Evolutionary conservation across 495 filamentous ascomycete genomes (phyloP), one percentile per base, ranked within the genome.

Genomic region (Rhypophila decipiens): DNA sequence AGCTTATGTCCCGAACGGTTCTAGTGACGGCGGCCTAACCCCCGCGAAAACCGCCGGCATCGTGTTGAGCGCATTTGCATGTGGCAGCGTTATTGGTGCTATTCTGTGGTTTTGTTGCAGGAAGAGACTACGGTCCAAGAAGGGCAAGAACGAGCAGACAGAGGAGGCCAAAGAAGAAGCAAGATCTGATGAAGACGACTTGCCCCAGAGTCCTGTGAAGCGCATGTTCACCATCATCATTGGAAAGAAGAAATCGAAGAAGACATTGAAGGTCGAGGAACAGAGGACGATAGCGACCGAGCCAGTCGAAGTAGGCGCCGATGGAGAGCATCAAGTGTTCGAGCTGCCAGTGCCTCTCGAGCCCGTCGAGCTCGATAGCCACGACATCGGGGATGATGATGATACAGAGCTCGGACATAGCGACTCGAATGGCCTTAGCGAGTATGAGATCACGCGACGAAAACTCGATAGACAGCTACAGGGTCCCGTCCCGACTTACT

Each of bases 351-450:
- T 64, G 10, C 64, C 70, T 1, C 50, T 64, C 9, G 70, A 66
- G 12, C 73, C 73, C 1, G 71, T 69, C 18, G 75, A 78, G 55
- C 59, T 78, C 22, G 74, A 77, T 35, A 67, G 64, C 40, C 67
- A 63, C 21, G 58, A 66, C 18, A 45, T 62, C 20, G 53, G 53
- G 10, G 68, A 64, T 21, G 61, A 67, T 7, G 61, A 67, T 7
- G 59, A 63, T 3, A 63, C 67, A 13, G 64, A 70, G 24, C 40
- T 67, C 21, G 62, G 63, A 5, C 59, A 53, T 13, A 53, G 61
- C 22, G 58, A 52, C 21, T 48, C 57, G 3, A 44, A 54, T 4
- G 60, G 48, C 18, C 45, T 69, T 23, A 71, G 61, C 35, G 60
- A 61, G 11, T 77, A 75, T 49, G 70, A 77, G 18, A 51, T 67